phyloP scores from a whole-genome alignment of 768 basidiomycete species.

The Boletus huronensis region DNA sequence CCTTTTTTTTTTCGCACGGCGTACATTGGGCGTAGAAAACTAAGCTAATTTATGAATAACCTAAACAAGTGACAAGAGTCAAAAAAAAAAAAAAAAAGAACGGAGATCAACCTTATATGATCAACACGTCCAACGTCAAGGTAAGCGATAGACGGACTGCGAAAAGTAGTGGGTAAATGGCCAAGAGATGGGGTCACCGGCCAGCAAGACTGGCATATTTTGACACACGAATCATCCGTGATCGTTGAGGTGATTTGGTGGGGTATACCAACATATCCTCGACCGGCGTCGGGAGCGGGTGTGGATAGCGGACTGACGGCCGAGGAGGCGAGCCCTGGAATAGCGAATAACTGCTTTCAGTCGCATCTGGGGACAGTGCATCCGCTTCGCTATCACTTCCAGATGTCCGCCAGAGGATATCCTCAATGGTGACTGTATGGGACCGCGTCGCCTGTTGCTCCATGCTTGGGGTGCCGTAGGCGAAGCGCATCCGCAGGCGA shows the following conservation, averaged over 20 bases:
- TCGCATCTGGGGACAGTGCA: slow-evolving; percentile 17
- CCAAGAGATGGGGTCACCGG: slow-evolving; percentile 16
- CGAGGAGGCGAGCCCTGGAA: slow-evolving; percentile 14
- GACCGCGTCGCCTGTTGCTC: slow-evolving; percentile 31
- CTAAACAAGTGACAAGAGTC: slow-evolving; percentile 13
- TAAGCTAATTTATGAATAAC: slow-evolving; percentile 28
- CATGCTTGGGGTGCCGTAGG: slow-evolving; percentile 16
- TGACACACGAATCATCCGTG: slow-evolving; percentile 20
- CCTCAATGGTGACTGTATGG: slow-evolving; percentile 27
- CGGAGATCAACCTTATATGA: slow-evolving; percentile 1
- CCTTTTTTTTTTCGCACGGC: slow-evolving; percentile 16
- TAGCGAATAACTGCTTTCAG: slow-evolving; percentile 15
- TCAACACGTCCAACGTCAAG: neutral
- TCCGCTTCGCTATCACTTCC: slow-evolving; percentile 24
- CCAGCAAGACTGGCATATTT: slow-evolving; percentile 32
- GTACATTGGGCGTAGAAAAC: neutral
- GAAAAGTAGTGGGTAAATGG: neutral
- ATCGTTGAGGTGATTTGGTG: slow-evolving; percentile 5
- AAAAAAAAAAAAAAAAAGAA: neutral
- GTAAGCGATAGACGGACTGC: neutral
- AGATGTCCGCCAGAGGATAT: slow-evolving; percentile 23
- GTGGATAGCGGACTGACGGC: slow-evolving; percentile 21
- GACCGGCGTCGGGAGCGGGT: slow-evolving; percentile 58
- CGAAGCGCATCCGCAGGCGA: slow-evolving; percentile 41
- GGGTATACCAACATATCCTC: slow-evolving; percentile 44